Base-by-base conservation (phyloP, 768 basidiomycete species). In the Amanita muscaria region DNA sequence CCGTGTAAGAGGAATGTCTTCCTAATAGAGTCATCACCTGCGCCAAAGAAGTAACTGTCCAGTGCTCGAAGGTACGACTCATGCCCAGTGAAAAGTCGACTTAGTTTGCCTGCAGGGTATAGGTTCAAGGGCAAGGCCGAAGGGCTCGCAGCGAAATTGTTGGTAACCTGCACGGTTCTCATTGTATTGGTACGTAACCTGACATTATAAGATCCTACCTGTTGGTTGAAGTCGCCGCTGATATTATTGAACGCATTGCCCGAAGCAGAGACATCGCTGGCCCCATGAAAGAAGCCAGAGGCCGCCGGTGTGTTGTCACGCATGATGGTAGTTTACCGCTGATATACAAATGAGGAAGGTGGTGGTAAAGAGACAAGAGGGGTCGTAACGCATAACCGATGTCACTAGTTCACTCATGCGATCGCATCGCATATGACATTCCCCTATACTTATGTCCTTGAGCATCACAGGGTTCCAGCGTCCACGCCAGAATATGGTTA, bases 1-100 rank as follows among this genome's bases (percentile, higher is more conserved):
- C 56, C 54, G 38, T 54, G 45, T 12, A 57, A 40, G 3, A 57
- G 43, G 32, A 49, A 44, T 4, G 39, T 46, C 14, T 39, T 42
- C 22, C 51, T 39, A n/a, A 10, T 23, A 23, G 21, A 15, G 14
- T n/a, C 24, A 32, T 15, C 44, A 34, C 1, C 14, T 8, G 31
- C 10, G 23, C 18, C 29, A 31, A 22, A 15, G n/a, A 56, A 52
- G 49, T 47, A 27, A 11, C 39, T 29, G 33, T 37, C 46, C 12
- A 54, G 49, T 25, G 31, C 42, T 5, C 41, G 39, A 22, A 54
- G 45, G 27, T 45, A 44, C 7, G 19, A 25, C 31, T 44, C 36
- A 21, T 52, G 51, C 14, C 53, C 51, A 8, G 32, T 42, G 41
- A 42, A 42, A 15, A 42, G 11, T n/a, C 22, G 30, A 31, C 41